phyloP scores from a whole-genome alignment of 2,329 filamentous ascomycete species.

The Pestalotiopsis sp. region DNA sequence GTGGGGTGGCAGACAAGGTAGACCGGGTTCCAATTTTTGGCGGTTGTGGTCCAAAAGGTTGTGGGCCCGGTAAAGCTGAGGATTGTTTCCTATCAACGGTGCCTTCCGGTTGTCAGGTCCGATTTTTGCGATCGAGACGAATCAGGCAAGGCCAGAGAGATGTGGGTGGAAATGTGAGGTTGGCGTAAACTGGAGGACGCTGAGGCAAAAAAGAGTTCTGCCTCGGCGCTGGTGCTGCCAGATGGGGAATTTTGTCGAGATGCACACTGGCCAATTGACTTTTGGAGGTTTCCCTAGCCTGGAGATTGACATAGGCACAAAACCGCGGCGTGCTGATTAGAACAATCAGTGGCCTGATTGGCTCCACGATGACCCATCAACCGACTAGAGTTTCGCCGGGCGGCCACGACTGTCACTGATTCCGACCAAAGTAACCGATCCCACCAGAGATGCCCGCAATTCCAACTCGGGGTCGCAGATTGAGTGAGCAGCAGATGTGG shows the following conservation, averaged over 20 bases:
- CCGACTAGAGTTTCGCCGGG: not conserved
- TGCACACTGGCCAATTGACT: not conserved
- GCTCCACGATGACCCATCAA: not conserved
- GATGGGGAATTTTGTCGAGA: not conserved
- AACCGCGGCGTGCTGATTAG: not conserved
- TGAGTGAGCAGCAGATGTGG: not conserved
- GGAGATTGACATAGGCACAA: not conserved
- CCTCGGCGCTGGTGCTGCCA: no score
- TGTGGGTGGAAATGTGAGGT: not conserved
- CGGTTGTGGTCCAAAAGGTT: not conserved
- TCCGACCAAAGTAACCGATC: not conserved
- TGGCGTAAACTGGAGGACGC: not conserved
- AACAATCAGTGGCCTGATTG: not conserved
- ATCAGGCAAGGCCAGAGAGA: not conserved
- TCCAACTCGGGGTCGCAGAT: not conserved
- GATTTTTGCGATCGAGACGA: not conserved
- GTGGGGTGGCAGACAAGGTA: conserved; percentile 5
- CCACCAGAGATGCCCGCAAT: not conserved
- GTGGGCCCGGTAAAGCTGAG: not conserved
- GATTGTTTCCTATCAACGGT: not conserved
- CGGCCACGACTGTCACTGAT: not conserved
- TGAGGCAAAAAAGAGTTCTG: not conserved
- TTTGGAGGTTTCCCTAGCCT: not conserved
- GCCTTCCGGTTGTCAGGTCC: not conserved
- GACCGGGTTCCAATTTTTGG: not conserved